A percentile compares a stretch with the other conserved stretches of the same genome.
phyloP scores from a whole-genome alignment of 1,284 basidiomycete species.

The Pisolithus thermaeus region DNA sequence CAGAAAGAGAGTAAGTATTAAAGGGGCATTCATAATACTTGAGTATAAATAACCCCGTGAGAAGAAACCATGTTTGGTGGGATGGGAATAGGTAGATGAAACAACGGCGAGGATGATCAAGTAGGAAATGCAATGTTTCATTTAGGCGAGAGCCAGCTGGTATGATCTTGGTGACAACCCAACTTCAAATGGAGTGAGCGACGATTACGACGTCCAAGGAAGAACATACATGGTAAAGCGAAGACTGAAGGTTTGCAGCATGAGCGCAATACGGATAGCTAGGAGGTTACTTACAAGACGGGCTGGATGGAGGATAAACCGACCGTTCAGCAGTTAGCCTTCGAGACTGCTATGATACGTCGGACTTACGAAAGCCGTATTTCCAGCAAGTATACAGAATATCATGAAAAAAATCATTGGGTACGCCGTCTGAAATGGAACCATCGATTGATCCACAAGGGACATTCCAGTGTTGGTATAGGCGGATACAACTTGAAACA shows the following conservation, averaged over 20 bases:
- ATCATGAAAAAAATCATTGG: constrained; percentile 55
- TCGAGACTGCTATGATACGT: not conserved
- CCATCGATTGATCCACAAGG: constrained; percentile 85
- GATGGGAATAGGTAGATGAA: constrained; percentile 95
- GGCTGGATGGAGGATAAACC: constrained; percentile 40
- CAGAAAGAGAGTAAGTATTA: not conserved
- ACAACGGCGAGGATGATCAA: constrained; percentile 95
- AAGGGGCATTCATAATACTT: constrained; percentile 44
- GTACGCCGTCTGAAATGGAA: constrained; percentile 85
- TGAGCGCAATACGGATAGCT: not conserved
- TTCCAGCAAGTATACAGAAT: constrained; percentile 72
- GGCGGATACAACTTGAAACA: constrained; percentile 83
- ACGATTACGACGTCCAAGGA: not conserved
- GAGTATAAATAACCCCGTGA: constrained; percentile 60
- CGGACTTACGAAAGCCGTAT: constrained; percentile 81
- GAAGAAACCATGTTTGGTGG: constrained; percentile 91
- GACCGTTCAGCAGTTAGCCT: not conserved
- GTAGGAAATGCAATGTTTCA: constrained; percentile 86
- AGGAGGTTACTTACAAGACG: constrained; percentile 53
- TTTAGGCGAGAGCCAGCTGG: constrained; percentile 54
- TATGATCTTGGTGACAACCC: constrained; percentile 65
- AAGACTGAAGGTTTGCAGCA: constrained; percentile 12
- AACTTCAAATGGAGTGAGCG: constrained; percentile 42
- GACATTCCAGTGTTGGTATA: constrained; percentile 91
- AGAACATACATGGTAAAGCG: constrained; percentile 28